These are phyloP conservation scores for Cladophialophora carrionii DNA, from an alignment of 2,329 filamentous ascomycete species.

Conservation along the genomic window DNA sequence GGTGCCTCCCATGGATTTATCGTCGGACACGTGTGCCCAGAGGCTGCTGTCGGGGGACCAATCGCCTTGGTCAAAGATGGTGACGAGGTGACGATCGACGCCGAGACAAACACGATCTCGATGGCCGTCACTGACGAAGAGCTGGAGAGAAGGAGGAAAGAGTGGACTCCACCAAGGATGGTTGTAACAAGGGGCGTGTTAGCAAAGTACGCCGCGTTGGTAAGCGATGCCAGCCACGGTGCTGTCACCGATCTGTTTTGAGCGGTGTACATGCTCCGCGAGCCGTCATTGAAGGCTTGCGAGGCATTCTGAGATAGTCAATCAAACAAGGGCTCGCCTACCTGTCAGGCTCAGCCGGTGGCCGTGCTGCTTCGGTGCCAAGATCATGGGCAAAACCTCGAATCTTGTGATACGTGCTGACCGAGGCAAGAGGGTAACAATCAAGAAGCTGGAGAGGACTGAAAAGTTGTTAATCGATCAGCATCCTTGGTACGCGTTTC, in stretches of 20 bases:
- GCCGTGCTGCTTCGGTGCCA: background rate
- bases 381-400: background rate
- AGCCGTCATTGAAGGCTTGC: background rate
- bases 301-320: background rate
- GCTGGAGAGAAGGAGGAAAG: conserved; percentile 63
- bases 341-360: background rate
- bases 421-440: too few relatives aligned
- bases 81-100: conserved; percentile 84
- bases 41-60: conserved; percentile 85
- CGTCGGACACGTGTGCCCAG: conserved; percentile 88
- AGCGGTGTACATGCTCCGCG: background rate
- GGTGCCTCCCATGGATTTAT: conserved; percentile 92
- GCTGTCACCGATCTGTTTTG: conserved; percentile 79
- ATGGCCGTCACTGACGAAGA: conserved; percentile 76
- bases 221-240: conserved; percentile 88
- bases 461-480: too few relatives aligned
- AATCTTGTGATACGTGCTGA: background rate
- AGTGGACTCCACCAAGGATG: conserved; percentile 72
- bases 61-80: conserved; percentile 81
- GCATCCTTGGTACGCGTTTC: too few relatives aligned
- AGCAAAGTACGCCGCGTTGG: conserved; percentile 86
- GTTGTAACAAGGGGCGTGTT: conserved; percentile 79
- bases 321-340: background rate
- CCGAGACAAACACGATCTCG: conserved; percentile 70
- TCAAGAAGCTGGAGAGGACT: too few relatives aligned